Conservation (phyloP, 2,329 filamentous ascomycete genomes). For the Aureobasidium sp. region DNA sequence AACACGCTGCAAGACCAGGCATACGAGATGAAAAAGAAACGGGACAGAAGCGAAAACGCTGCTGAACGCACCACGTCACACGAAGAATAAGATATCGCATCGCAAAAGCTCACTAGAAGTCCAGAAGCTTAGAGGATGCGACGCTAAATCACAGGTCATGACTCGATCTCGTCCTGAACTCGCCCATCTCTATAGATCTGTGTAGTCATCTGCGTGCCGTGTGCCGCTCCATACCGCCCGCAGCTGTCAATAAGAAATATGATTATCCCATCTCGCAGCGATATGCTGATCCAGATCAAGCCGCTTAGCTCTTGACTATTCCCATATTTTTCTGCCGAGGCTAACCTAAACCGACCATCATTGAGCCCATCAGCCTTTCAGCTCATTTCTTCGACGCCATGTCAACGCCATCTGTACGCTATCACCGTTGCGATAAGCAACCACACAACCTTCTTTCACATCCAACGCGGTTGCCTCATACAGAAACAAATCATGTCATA, state of each 20-base stretch:
- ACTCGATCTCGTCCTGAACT: too few species aligned
- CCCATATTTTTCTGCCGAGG: not conserved
- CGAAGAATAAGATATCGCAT: too few species aligned
- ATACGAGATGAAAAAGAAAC: not conserved
- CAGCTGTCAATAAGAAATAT: not conserved
- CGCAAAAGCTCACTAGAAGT: not conserved
- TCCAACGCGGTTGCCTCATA: not conserved
- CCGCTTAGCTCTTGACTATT: not conserved
- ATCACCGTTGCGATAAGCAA: slow-evolving; percentile 15
- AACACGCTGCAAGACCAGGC: not conserved
- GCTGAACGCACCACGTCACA: not conserved
- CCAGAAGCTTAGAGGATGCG: not conserved
- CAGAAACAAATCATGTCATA: not conserved
- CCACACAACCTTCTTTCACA: not conserved
- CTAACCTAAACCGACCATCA: not conserved
- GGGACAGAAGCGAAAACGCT: not conserved
- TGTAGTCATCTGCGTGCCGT: not conserved
- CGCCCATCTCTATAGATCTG: not conserved
- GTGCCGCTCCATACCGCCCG: not conserved
- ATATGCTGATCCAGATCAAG: not conserved
- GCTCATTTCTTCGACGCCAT: slow-evolving; percentile 5
- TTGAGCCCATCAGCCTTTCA: not conserved
- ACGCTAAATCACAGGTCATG: too few species aligned
- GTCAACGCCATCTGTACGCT: slow-evolving; percentile 1
- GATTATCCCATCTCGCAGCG: not conserved